Conservation (phyloP, 2,329 filamentous ascomycete genomes). For the Parascedosporium putredinis region DNA sequence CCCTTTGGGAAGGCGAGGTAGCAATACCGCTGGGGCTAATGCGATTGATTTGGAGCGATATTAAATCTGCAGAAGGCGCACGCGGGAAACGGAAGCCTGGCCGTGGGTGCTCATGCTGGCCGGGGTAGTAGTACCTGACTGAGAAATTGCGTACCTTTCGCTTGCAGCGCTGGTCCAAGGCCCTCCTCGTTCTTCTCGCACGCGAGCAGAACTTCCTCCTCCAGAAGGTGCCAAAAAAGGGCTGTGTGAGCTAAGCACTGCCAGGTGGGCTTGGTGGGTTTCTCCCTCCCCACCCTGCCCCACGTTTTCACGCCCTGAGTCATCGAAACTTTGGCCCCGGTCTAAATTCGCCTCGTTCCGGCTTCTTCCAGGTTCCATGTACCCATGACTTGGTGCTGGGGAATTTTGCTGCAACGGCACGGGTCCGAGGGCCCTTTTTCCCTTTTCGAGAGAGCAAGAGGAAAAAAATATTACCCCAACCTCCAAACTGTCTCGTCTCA, state of each 20-base stretch:
- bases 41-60: too few species aligned
- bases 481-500: background rate
- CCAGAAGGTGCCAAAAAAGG: too few species aligned
- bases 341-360: slow-evolving; percentile 8
- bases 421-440: background rate
- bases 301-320: slow-evolving; percentile 8
- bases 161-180: too few species aligned
- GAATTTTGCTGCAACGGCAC: background rate
- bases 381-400: background rate
- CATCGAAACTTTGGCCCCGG: slow-evolving; percentile 4
- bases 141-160: too few species aligned
- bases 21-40: background rate
- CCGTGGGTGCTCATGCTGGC: too few species aligned
- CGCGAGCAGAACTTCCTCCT: too few species aligned
- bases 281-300: slow-evolving; percentile 1
- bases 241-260: too few species aligned
- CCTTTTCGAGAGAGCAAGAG: background rate
- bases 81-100: too few species aligned
- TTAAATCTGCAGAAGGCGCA: too few species aligned
- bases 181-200: too few species aligned
- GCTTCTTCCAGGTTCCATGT: background rate
- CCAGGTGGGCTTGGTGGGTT: background rate
- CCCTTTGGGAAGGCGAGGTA: background rate
- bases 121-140: too few species aligned
- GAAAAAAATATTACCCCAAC: slow-evolving; percentile 3